A percentile compares a stretch with the other conserved stretches of the same genome.
Conservation (phyloP, 2,329 filamentous ascomycete genomes). For the Fusarium hostae region DNA sequence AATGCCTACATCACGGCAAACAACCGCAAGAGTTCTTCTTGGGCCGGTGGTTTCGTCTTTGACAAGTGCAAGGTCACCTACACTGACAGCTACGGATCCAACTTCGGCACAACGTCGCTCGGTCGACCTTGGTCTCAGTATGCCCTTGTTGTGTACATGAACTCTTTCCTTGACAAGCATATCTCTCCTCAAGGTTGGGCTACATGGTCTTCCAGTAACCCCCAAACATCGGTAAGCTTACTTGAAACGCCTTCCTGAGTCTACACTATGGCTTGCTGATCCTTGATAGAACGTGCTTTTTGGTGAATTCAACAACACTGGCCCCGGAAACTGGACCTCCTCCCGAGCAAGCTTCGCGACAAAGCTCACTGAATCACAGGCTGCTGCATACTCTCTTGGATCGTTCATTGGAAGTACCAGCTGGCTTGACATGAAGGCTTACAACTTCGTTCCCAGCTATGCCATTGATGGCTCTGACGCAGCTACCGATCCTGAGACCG, state of each 20-base stretch:
- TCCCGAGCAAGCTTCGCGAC: conserved; percentile 39
- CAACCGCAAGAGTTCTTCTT: conserved; percentile 44
- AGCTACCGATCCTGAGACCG: conserved; percentile 25
- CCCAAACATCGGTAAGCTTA: conserved; percentile 57
- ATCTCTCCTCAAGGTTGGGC: conserved; percentile 43
- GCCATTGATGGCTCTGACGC: conserved; percentile 5
- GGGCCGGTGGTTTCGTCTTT: conserved; percentile 49
- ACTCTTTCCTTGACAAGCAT: conserved; percentile 57
- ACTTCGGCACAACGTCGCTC: conserved; percentile 54
- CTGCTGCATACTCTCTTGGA: conserved; percentile 25
- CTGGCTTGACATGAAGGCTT: conserved; percentile 42
- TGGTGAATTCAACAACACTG: conserved; percentile 69
- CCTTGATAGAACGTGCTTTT: conserved; percentile 58
- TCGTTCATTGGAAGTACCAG: conserved; percentile 37
- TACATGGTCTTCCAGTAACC: conserved; percentile 68
- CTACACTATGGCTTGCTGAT: background rate
- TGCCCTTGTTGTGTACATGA: conserved; percentile 59
- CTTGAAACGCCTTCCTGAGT: background rate
- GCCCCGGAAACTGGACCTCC: conserved; percentile 47
- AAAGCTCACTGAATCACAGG: conserved; percentile 35
- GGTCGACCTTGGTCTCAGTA: conserved; percentile 60
- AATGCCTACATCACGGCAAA: conserved; percentile 49
- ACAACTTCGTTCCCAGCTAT: conserved; percentile 40
- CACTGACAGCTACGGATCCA: conserved; percentile 42
- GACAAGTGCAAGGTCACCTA: conserved; percentile 47